A percentile compares a stretch with the other conserved stretches of the same genome.
phyloP scores from a whole-genome alignment of 345 rosid genomes.

The Alliaria petiolata region DNA sequence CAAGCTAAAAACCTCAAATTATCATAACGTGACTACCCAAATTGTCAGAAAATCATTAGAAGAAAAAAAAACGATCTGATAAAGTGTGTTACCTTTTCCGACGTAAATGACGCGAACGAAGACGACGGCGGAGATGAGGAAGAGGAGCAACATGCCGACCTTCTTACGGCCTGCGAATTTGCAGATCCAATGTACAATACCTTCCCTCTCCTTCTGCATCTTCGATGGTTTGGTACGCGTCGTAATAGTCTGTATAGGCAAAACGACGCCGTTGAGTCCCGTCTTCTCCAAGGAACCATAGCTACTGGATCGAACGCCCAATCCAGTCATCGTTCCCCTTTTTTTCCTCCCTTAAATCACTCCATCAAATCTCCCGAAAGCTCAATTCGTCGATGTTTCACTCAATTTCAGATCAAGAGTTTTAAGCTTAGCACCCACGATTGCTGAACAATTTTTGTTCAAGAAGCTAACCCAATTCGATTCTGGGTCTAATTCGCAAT shows the following conservation, averaged over 20 bases:
- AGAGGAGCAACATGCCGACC: slow-evolving; percentile 90
- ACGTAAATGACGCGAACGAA: slow-evolving; percentile 76
- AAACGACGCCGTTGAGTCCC: slow-evolving; percentile 46
- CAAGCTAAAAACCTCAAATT: background rate
- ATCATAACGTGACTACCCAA: background rate
- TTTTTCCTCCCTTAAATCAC: slow-evolving; percentile 11
- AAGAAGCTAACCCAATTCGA: background rate
- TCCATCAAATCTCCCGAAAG: slow-evolving; percentile 34
- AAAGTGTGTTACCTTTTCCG: slow-evolving; percentile 57
- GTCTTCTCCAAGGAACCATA: slow-evolving; percentile 81
- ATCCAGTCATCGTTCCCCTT: slow-evolving; percentile 53
- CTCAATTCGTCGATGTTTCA: slow-evolving; percentile 1
- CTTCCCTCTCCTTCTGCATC: slow-evolving; percentile 84
- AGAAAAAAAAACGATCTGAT: background rate
- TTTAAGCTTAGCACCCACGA: slow-evolving; percentile 6
- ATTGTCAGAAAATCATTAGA: background rate
- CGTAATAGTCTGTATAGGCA: slow-evolving; percentile 44
- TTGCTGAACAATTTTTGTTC: background rate
- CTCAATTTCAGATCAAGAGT: slow-evolving; percentile 19
- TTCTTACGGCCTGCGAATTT: slow-evolving; percentile 91
- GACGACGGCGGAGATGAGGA: slow-evolving; percentile 75
- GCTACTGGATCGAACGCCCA: slow-evolving; percentile 86
- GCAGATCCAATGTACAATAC: slow-evolving; percentile 74
- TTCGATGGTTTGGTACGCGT: slow-evolving; percentile 61
- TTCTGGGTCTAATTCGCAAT: slow-evolving; percentile 1